phyloP scores from a whole-genome alignment of 2,329 filamentous ascomycete genomes.

The Immersiporthe knoxdaviesiana region DNA sequence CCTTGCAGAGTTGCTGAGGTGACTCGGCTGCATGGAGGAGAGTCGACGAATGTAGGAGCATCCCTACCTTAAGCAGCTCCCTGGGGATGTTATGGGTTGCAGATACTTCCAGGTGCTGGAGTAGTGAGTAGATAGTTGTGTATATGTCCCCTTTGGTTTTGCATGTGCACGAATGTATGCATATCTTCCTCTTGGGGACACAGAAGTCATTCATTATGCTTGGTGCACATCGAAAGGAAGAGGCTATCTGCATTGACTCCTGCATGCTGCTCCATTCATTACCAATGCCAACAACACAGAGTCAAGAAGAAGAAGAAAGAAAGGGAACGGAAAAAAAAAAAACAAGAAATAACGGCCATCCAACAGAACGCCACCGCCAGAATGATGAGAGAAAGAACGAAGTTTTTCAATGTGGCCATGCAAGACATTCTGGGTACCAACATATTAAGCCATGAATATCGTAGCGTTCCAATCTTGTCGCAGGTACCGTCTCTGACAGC shows the following conservation, averaged over 20 bases:
- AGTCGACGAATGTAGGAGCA: too few species aligned
- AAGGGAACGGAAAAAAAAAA: too few species aligned
- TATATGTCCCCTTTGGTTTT: too few species aligned
- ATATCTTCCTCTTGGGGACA: background rate
- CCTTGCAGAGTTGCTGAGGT: too few species aligned
- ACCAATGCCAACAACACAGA: background rate
- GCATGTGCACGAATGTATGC: too few species aligned
- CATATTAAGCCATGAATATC: background rate
- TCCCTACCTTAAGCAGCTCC: too few species aligned
- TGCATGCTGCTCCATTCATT: background rate
- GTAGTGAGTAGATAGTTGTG: too few species aligned
- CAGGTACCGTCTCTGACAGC: background rate
- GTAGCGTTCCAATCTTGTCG: background rate
- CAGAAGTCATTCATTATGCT: background rate
- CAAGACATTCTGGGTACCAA: background rate
- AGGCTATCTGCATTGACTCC: background rate
- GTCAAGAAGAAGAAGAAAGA: too few species aligned
- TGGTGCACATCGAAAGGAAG: background rate
- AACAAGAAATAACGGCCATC: too few species aligned
- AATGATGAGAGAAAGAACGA: background rate
- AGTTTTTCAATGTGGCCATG: background rate
- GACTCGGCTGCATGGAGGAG: too few species aligned
- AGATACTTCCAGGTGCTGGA: too few species aligned
- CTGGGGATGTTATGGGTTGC: too few species aligned
- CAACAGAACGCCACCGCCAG: background rate